Evolutionary conservation across 441 rosid species (phyloP).

Genomic region (Populus hybrid): DNA sequence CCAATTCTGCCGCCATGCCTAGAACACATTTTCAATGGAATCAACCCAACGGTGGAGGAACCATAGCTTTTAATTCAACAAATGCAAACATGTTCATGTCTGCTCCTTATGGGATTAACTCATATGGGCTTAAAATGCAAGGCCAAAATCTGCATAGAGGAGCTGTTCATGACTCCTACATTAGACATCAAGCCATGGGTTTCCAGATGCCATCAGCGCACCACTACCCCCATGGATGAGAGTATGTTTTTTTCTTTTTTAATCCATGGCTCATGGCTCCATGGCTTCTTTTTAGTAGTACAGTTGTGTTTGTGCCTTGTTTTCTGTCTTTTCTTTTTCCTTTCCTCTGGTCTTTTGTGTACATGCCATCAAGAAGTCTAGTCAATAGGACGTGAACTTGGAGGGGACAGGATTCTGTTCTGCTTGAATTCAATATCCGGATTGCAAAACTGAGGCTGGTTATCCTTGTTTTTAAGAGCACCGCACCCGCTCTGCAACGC

Average conservation of each 20-base stretch:
- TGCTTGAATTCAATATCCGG: constrained; percentile 23
- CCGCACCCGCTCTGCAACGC: constrained; percentile 13
- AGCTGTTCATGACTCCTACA: constrained; percentile 30
- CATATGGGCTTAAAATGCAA: constrained; percentile 42
- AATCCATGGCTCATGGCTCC: constrained; percentile 4
- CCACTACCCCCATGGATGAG: constrained; percentile 41
- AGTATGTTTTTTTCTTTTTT: constrained; percentile 4
- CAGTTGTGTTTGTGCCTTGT: constrained; percentile 25
- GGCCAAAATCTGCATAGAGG: constrained; percentile 35
- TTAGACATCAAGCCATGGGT: constrained; percentile 37
- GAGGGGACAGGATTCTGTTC: constrained; percentile 25
- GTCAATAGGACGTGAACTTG: constrained; percentile 17
- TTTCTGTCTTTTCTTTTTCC: constrained; percentile 5
- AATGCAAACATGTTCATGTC: constrained; percentile 38
- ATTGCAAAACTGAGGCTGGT: constrained; percentile 15
- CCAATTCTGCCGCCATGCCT: constrained; percentile 28
- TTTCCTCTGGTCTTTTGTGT: constrained; percentile 22
- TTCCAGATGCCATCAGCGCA: constrained; percentile 47
- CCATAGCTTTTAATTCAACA: constrained; percentile 37
- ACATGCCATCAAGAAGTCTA: constrained; percentile 33
- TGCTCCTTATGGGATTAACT: constrained; percentile 35
- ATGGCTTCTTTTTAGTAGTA: constrained; percentile 20
- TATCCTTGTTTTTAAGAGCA: constrained; percentile 17
- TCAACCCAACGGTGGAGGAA: constrained; percentile 35
- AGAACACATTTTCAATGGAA: constrained; percentile 52